Evolutionary conservation across 805 yeast species (phyloP), one percentile per base, ranked within the genome.

Genomic region (Hagleromyces aurorensis): DNA sequence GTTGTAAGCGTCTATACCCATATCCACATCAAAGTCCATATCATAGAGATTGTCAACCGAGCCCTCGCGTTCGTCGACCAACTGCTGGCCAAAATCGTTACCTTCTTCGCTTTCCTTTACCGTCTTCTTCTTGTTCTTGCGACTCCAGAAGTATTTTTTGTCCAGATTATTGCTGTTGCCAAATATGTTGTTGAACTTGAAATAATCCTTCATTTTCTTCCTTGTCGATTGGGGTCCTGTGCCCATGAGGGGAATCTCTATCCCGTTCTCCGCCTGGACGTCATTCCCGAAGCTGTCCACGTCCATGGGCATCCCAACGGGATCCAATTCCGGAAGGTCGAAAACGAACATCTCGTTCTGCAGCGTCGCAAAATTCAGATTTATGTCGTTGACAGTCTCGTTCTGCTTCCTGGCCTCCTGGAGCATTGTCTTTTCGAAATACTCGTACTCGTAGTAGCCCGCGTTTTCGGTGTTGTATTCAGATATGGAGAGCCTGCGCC

Each of bases 401-500:
- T n/a, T n/a, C n/a, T n/a, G n/a, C n/a, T n/a, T n/a, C n/a, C n/a
- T n/a, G n/a, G n/a, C n/a, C n/a, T n/a, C n/a, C n/a, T n/a, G n/a
- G n/a, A n/a, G n/a, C n/a, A n/a, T n/a, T n/a, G n/a, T 15, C 21
- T 29, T 43, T 23, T 44, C 52, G 28, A 52, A 50, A 31, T 33
- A 43, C 34, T 51, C 58, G 38, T 48, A 51, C 32, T 52, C 58
- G 33, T 45, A 48, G 33, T 48, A 52, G 15, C 44, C 46, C 4
- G 53, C 44, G 19, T 46, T 44, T 27, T 48, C 47, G 16, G 40
- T 37, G 30, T 49, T 38, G 27, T 50, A 50, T 13, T 46, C 52
- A 6, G 56, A 46, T 10, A 53, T 53, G 4, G 59, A 53, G 11
- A 53, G 32, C 33, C 57, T 36, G 30, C 48, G 34, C 19, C 35